Percentiles rank a stretch among this genome's conserved stretches.
Evolutionary conservation across 306 rosid species (phyloP).

Genomic region (Abrus precatorius): DNA sequence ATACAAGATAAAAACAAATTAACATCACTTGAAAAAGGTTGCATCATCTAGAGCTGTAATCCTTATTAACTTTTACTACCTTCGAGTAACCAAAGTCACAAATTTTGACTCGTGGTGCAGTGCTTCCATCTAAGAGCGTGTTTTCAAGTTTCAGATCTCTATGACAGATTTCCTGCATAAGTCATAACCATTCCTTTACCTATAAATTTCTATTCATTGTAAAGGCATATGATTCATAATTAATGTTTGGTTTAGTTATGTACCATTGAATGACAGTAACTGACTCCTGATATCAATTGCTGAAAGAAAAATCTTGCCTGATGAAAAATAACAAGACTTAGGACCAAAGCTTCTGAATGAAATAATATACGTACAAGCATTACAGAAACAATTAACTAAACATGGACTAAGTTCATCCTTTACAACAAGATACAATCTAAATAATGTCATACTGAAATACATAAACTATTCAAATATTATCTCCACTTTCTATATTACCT

Average conservation of each 20-base stretch:
- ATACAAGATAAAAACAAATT: slow-evolving; percentile 45
- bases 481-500: slow-evolving; percentile 59
- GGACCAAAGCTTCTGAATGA: slow-evolving; percentile 14
- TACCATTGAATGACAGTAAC: slow-evolving; percentile 95
- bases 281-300: slow-evolving; percentile 90
- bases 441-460: slow-evolving; percentile 5
- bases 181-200: slow-evolving; percentile 21
- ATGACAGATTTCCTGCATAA: slow-evolving; percentile 82
- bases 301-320: slow-evolving; percentile 97
- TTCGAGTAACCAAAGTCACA: slow-evolving; percentile 94
- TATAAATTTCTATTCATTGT: slow-evolving; percentile 16
- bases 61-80: slow-evolving; percentile 62
- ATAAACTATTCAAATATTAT: slow-evolving; percentile 27
- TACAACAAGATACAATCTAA: slow-evolving; percentile 3
- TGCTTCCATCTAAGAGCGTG: slow-evolving; percentile 80
- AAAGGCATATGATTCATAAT: slow-evolving; percentile 5
- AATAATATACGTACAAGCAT: not conserved
- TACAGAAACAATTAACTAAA: slow-evolving; percentile 4
- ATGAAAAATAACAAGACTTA: slow-evolving; percentile 39
- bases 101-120: slow-evolving; percentile 79
- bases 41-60: not conserved
- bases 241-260: slow-evolving; percentile 16
- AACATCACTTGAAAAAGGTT: slow-evolving; percentile 35
- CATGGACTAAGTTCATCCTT: slow-evolving; percentile 1
- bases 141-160: slow-evolving; percentile 95